Evolutionary conservation across 352 stramenopile species (phyloP).

Genomic region (Phytophthora idaei): DNA sequence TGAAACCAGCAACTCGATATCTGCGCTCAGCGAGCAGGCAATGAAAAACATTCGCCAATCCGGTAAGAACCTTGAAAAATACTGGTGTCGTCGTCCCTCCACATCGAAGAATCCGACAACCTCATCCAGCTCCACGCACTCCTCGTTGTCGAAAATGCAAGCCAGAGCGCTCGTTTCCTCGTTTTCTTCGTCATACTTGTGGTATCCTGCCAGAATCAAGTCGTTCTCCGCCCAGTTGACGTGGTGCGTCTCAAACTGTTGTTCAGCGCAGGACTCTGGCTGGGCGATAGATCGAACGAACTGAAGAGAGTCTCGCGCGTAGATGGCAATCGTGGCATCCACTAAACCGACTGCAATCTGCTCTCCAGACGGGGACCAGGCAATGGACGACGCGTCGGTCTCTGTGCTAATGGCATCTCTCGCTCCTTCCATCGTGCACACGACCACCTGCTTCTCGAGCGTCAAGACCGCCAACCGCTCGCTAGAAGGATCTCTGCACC

Average conservation of each 20-base stretch:
- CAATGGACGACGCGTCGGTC: conserved; percentile 40
- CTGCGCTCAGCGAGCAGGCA: conserved; percentile 75
- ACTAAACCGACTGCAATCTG: conserved; percentile 52
- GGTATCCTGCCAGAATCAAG: conserved; percentile 66
- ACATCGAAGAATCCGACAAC: conserved; percentile 71
- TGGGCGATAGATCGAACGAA: conserved; percentile 41
- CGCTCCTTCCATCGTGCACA: conserved; percentile 43
- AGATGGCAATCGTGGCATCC: conserved; percentile 44
- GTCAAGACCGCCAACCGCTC: conserved; percentile 50
- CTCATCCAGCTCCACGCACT: conserved; percentile 62
- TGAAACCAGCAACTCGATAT: conserved; percentile 76
- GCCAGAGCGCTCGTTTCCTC: conserved; percentile 58
- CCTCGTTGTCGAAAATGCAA: conserved; percentile 62
- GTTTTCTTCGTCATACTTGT: conserved; percentile 53
- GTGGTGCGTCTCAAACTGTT: conserved; percentile 57
- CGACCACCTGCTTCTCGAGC: conserved; percentile 40
- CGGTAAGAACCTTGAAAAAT: conserved; percentile 64
- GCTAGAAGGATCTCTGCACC: conserved; percentile 37
- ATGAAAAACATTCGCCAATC: conserved; percentile 88
- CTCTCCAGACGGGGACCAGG: conserved; percentile 54
- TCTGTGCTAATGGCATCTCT: conserved; percentile 26
- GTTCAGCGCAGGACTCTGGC: conserved; percentile 43
- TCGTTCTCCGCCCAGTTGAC: conserved; percentile 78
- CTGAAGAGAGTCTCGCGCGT: conserved; percentile 32
- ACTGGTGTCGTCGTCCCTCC: conserved; percentile 61